Evolutionary conservation across 495 filamentous ascomycete genomes (phyloP).

Genomic region (Immersiella caudata): DNA sequence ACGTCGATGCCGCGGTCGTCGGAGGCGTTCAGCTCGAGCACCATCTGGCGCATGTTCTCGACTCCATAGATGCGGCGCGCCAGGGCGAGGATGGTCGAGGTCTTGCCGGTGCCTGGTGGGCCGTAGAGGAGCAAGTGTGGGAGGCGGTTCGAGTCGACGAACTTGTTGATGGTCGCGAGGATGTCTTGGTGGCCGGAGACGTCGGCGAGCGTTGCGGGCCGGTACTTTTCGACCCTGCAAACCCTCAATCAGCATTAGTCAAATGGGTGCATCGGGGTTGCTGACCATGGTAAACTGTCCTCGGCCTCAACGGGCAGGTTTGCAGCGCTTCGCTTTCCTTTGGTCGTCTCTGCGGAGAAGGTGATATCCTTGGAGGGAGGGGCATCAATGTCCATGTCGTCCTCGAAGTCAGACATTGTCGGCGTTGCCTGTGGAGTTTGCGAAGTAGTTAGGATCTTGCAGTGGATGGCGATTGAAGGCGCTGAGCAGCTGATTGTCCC

Average conservation of each 20-base stretch:
- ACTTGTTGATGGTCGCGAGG: conserved; percentile 93
- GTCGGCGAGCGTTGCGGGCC: conserved; percentile 83
- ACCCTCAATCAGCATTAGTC: not conserved
- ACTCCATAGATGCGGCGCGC: conserved; percentile 89
- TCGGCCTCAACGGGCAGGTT: conserved; percentile 93
- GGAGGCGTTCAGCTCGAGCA: conserved; percentile 93
- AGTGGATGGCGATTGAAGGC: not conserved
- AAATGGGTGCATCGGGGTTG: not conserved
- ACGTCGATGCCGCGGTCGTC: conserved; percentile 99
- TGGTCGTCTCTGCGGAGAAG: conserved; percentile 69
- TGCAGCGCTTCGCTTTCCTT: conserved; percentile 87
- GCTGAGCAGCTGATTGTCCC: not conserved
- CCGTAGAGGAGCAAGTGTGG: conserved; percentile 98
- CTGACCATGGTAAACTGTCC: conserved; percentile 90
- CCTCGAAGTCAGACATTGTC: conserved; percentile 86
- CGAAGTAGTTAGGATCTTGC: too few species aligned
- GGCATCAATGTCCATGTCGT: conserved; percentile 85
- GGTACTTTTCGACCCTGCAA: conserved; percentile 96
- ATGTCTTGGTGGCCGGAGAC: conserved; percentile 99
- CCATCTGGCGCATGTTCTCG: conserved; percentile 96
- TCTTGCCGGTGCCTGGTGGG: conserved; percentile 96
- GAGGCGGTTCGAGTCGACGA: conserved; percentile 88
- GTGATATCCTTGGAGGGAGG: conserved; percentile 59
- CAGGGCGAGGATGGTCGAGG: conserved; percentile 88
- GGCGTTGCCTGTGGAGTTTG: not conserved